phyloP scores from a whole-genome alignment of 1,284 basidiomycete genomes.

The Boletus sp. region DNA sequence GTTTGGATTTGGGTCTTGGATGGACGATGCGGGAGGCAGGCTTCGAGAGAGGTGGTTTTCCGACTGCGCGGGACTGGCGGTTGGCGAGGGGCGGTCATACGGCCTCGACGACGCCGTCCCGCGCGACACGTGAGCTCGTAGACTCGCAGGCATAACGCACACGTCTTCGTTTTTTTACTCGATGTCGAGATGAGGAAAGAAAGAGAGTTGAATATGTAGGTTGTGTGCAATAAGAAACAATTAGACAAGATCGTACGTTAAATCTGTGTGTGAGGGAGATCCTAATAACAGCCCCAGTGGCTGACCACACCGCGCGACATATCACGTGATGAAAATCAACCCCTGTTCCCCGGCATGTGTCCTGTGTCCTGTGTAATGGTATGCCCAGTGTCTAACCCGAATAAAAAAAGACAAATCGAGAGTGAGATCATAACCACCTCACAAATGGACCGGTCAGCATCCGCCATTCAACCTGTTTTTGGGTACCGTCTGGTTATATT shows the following conservation, averaged over 20 bases:
- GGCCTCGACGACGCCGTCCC: constrained; percentile 13
- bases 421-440: not conserved
- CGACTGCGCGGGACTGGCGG: constrained; percentile 8
- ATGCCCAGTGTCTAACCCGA: not conserved
- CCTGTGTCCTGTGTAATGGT: not conserved
- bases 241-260: constrained; percentile 19
- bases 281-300: constrained; percentile 16
- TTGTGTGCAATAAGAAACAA: constrained; percentile 26
- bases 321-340: constrained; percentile 36
- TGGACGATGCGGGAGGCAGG: not conserved
- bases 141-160: constrained; percentile 24
- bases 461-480: constrained; percentile 36
- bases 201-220: constrained; percentile 24
- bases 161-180: not conserved
- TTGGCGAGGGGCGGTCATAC: constrained; percentile 24
- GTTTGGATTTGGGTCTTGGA: not conserved
- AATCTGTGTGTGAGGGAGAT: not conserved
- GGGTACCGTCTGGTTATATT: constrained; percentile 39
- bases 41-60: not conserved
- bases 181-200: constrained; percentile 6
- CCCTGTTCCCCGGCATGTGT: constrained; percentile 1
- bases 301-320: constrained; percentile 25
- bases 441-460: constrained; percentile 24
- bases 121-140: constrained; percentile 15
- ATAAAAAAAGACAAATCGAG: constrained; percentile 6